Evolutionary conservation across 306 rosid genomes (phyloP), one percentile per base, ranked within the genome.

Genomic region (Lagenaria siceraria): DNA sequence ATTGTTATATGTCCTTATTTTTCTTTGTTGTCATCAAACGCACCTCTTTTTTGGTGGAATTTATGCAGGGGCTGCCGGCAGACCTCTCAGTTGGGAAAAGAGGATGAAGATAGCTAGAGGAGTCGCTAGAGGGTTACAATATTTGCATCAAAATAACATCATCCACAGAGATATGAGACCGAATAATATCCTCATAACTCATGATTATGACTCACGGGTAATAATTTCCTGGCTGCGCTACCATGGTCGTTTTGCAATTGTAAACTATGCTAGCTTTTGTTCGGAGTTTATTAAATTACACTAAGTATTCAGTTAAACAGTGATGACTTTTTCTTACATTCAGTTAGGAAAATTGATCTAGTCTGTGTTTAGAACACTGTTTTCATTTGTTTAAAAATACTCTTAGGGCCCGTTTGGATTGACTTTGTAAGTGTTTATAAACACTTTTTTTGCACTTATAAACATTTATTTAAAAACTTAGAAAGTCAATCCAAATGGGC

Each of bases 161-260:
- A 86, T 94, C 76, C 98, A 94, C 79, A 88, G 96, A 87, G 98
- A 94, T 65, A 84, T 91, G 82, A 88, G 94, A 77, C 91, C 94
- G 78, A 90, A 84, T 76, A 94, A 94, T 81, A 91, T 94, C 86
- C 97, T 94, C 29, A 76, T 94, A 27, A 91, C 97, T 21, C 97
- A 91, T 81, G 94, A 94, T 84, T 24, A 79, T 60, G 85, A 88
- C 74, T 82, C 96, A 31, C 64, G 92, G 92, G 97, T 91, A 89
- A 87, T 78, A 24, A 84, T 8, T 46, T 71, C 76, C 59, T 24
- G 58, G 59, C 15, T 12, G 74, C 1, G 9, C 18, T 5, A 0
- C 17, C 19, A 42, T 40, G 11, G 36, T 70, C 27, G 6, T 70
- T 71, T 48, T n/a, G 3, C 14, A 24, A 42, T 14, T 49, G 18